Percentiles rank a stretch among this genome's conserved stretches.
Conservation (phyloP, 768 basidiomycete species). For the Leccinellum luteum region DNA sequence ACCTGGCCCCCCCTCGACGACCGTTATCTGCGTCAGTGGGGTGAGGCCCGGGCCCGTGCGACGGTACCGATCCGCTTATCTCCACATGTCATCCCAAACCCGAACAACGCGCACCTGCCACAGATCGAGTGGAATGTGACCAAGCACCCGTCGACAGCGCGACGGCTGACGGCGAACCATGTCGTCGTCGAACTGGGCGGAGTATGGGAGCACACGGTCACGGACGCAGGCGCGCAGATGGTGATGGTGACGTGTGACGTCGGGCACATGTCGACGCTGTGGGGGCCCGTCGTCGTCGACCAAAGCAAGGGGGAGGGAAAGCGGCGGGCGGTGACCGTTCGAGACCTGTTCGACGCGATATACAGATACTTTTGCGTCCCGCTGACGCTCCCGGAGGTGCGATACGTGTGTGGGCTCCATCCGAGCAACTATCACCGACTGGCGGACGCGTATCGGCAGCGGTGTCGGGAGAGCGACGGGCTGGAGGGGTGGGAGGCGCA, state of each 20-base stretch:
- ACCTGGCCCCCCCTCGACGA: constrained; percentile 29
- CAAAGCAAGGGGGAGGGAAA: constrained; percentile 7
- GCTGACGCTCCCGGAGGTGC: constrained; percentile 34
- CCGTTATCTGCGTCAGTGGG: neutral
- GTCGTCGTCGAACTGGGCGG: constrained; percentile 19
- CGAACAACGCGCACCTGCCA: constrained; percentile 27
- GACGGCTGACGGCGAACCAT: constrained; percentile 30
- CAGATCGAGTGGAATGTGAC: constrained; percentile 38
- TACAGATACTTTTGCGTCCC: constrained; percentile 46
- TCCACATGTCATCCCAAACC: constrained; percentile 30
- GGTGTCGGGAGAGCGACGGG: constrained; percentile 40
- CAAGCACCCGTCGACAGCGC: constrained; percentile 30
- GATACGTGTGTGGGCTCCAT: constrained; percentile 16
- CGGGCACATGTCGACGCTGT: constrained; percentile 28
- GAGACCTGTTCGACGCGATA: constrained; percentile 48
- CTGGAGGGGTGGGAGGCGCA: constrained; percentile 38
- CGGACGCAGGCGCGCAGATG: constrained; percentile 17
- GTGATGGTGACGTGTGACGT: constrained; percentile 27
- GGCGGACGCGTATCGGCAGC: constrained; percentile 27
- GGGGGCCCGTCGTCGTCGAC: constrained; percentile 52
- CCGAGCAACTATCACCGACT: constrained; percentile 18
- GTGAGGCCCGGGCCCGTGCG: neutral
- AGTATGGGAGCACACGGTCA: constrained; percentile 19
- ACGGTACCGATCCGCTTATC: neutral
- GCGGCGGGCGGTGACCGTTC: constrained; percentile 35